Evolutionary conservation across 495 filamentous ascomycete species (phyloP), one percentile per base, ranked within the genome.

Genomic region (Astrothelium subdiscretum): DNA sequence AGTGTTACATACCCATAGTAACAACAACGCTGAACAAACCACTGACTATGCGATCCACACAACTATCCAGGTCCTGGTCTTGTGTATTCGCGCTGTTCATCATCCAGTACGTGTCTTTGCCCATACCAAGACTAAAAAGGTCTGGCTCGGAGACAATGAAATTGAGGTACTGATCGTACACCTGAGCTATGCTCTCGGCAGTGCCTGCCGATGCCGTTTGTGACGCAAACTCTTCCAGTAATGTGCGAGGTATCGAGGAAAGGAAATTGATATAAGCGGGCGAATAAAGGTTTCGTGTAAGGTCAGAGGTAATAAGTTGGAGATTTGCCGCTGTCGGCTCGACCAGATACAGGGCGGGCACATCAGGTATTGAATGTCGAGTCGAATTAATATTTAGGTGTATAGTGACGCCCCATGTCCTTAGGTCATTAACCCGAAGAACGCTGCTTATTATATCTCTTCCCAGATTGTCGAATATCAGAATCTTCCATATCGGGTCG

Each of bases 231-330:
- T 97, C 92, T 78, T 99, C 95, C 59, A 99, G 85, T 27, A 99
- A 79, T 15, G 91, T 87, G 58, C 95, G 83, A 1, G 94, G 90
- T 65, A 99, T 88, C 32, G 95, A 97, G 57, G 89, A 92, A 31
- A 99, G 83, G 73, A 97, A 97, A 77, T 99, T 99, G 73, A 99
- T 84, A 69, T 97, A 94, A 67, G 95, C 92, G 1, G 91, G 89
- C 60, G 91, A 88, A 75, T 99, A 99, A 31, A 99, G 81, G 43
- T 84, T 86, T 63, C 85, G 88, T 40, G 91, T 82, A 18, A 99
- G 83, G 69, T 99, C 95, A 54, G 79, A 80, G n/a, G 89, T 91
- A 60, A 99, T 92, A 31, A 82, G 78, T 68, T 88, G 81, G 29
- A 96, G 79, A 66, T 97, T 97, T 44, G 83, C 76, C 11, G 83